Evolutionary conservation across 371 early-diverging fungal species (phyloP).

Genomic region (Chytridium lagenaria): DNA sequence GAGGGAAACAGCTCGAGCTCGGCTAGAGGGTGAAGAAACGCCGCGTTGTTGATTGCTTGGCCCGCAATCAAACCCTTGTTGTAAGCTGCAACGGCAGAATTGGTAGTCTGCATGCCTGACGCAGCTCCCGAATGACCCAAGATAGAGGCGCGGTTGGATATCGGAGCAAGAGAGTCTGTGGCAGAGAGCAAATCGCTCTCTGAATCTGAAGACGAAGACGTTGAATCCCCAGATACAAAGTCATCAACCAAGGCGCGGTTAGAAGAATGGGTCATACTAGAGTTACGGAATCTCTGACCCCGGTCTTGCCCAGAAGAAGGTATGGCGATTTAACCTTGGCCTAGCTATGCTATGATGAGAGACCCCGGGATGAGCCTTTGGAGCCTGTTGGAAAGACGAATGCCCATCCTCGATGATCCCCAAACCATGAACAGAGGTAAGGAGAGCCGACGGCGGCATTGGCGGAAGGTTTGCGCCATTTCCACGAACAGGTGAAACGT

Average conservation of each 20-base stretch:
- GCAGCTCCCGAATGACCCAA: no score
- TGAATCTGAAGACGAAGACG: neutral
- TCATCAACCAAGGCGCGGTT: neutral
- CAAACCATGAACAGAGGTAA: neutral
- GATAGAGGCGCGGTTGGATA: neutral
- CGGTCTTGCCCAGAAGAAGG: no score
- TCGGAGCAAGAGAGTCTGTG: neutral
- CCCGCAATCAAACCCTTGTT: neutral
- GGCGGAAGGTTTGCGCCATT: no score
- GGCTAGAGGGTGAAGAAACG: neutral
- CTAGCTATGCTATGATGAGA: no score
- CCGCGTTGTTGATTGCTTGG: no score
- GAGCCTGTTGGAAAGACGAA: no score
- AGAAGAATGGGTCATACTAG: neutral
- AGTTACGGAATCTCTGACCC: no score
- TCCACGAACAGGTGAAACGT: no score
- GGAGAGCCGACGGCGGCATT: neutral
- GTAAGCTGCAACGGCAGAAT: neutral
- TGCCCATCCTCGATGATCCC: no score
- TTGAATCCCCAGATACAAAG: neutral
- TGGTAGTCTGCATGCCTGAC: neutral
- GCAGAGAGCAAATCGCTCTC: constrained; percentile 13
- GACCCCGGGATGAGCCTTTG: no score
- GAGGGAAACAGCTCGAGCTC: no score
- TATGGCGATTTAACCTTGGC: no score